Evolutionary conservation across 2,329 filamentous ascomycete genomes (phyloP).

Genomic region (Penicillium sp.): DNA sequence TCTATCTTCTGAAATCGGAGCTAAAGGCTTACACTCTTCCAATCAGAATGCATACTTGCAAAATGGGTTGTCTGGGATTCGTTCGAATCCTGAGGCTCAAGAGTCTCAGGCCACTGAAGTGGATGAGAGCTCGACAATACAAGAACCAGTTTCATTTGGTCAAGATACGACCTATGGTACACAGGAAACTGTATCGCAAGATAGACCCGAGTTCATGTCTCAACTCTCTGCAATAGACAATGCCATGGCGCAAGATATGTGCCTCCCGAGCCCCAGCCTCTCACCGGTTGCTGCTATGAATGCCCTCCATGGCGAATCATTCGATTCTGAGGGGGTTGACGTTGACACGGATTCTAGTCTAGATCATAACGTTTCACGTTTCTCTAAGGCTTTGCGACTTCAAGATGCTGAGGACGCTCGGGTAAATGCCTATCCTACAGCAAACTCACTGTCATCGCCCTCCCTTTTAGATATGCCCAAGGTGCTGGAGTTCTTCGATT

Average conservation of each 20-base stretch:
- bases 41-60: conserved; percentile 13
- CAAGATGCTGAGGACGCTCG: conserved; percentile 18
- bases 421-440: conserved; percentile 4
- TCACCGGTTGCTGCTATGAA: conserved; percentile 83
- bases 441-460: conserved; percentile 32
- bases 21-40: conserved; percentile 14
- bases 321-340: conserved; percentile 43
- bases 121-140: conserved; percentile 7
- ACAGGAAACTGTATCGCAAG: conserved; percentile 23
- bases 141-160: conserved; percentile 20
- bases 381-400: conserved; percentile 22
- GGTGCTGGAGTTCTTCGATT: conserved; percentile 86
- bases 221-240: conserved; percentile 61
- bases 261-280: conserved; percentile 87
- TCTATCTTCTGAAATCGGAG: conserved; percentile 33
- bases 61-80: conserved; percentile 18
- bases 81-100: conserved; percentile 2
- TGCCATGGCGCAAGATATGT: conserved; percentile 78
- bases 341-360: conserved; percentile 45
- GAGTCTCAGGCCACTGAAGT: conserved; percentile 12
- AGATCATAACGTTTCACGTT: conserved; percentile 37
- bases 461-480: conserved; percentile 74
- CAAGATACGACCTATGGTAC: conserved; percentile 27
- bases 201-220: conserved; percentile 23
- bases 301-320: conserved; percentile 46